phyloP scores from a whole-genome alignment of 2,329 filamentous ascomycete species.

The Tricladium varicosporioides region DNA sequence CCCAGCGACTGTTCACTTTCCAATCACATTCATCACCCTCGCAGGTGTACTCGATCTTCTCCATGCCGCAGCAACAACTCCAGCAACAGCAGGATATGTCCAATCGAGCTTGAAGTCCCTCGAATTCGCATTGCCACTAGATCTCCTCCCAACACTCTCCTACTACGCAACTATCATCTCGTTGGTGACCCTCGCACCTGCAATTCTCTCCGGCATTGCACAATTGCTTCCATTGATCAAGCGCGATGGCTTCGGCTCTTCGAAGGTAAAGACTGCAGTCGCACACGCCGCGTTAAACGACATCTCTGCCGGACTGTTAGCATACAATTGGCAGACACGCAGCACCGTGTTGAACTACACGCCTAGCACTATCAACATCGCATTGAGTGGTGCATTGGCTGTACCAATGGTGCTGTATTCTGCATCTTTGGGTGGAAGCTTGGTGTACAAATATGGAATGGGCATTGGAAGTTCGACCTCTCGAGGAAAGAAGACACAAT shows the following conservation, averaged over 20 bases:
- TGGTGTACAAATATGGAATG: slow-evolving; percentile 18
- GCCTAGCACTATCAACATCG: slow-evolving; percentile 5
- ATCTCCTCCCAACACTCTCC: slow-evolving; percentile 9
- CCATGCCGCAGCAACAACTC: neutral
- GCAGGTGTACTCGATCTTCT: slow-evolving; percentile 12
- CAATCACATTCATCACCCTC: slow-evolving; percentile 17
- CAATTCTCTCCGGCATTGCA: slow-evolving; percentile 9
- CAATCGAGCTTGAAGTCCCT: neutral
- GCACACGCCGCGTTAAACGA: slow-evolving; percentile 17
- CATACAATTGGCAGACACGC: slow-evolving; percentile 15
- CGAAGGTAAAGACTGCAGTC: slow-evolving; percentile 11
- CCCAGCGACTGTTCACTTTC: slow-evolving; percentile 19
- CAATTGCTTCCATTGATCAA: slow-evolving; percentile 13
- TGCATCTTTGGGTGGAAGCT: slow-evolving; percentile 10
- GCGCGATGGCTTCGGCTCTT: slow-evolving; percentile 9
- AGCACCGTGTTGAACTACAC: slow-evolving; percentile 1
- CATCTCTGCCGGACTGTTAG: neutral
- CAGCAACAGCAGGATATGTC: slow-evolving; percentile 2
- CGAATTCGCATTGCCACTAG: neutral
- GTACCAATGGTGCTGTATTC: slow-evolving; percentile 5
- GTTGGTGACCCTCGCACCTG: slow-evolving; percentile 12
- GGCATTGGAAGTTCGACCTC: slow-evolving; percentile 12
- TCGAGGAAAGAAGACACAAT: slow-evolving; percentile 9
- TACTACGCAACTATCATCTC: slow-evolving; percentile 16
- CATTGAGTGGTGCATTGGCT: slow-evolving; percentile 8